Percentiles rank a stretch among this genome's conserved stretches.
phyloP scores from a whole-genome alignment of 2,329 filamentous ascomycete genomes.

The Dothideomycetes sp. region DNA sequence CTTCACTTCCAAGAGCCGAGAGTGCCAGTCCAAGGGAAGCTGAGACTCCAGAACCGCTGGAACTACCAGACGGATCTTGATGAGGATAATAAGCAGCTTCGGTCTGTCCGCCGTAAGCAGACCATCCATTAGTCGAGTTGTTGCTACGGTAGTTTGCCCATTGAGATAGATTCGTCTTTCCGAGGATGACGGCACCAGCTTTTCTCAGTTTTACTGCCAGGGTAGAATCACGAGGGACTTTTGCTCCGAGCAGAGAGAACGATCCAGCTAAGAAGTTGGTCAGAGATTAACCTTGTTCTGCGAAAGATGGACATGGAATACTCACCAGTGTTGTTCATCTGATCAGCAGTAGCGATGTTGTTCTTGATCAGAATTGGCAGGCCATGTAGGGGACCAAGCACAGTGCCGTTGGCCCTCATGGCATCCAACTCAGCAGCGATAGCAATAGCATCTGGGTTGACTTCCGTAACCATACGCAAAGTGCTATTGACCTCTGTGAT shows the following conservation, averaged over 20 bases:
- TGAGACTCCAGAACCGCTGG: slow-evolving; percentile 53
- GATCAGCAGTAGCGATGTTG: slow-evolving; percentile 55
- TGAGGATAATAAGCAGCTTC: slow-evolving; percentile 51
- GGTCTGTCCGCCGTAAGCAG: slow-evolving; percentile 53
- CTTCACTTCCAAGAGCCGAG: slow-evolving; percentile 52
- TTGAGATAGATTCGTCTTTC: slow-evolving; percentile 56
- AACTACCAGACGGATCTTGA: slow-evolving; percentile 55
- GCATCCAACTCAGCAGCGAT: slow-evolving; percentile 16
- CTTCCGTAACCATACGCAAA: slow-evolving; percentile 44
- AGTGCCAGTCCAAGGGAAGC: slow-evolving; percentile 51
- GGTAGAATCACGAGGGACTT: slow-evolving; percentile 48
- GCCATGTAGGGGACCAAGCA: slow-evolving; percentile 50
- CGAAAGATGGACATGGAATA: neutral
- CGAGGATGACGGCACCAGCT: slow-evolving; percentile 55
- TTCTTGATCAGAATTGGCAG: slow-evolving; percentile 59
- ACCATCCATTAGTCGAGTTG: slow-evolving; percentile 56
- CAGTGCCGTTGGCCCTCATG: slow-evolving; percentile 38
- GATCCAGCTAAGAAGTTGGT: slow-evolving; percentile 44
- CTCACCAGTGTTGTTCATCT: slow-evolving; percentile 50
- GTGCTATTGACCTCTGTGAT: slow-evolving; percentile 46
- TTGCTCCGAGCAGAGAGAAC: slow-evolving; percentile 51
- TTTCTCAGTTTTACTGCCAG: slow-evolving; percentile 51
- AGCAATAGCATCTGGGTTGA: slow-evolving; percentile 44
- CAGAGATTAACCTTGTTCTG: neutral
- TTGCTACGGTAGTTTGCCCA: slow-evolving; percentile 54